Conservation (phyloP, 768 basidiomycete species). For the Aureoboletus auriporus region DNA sequence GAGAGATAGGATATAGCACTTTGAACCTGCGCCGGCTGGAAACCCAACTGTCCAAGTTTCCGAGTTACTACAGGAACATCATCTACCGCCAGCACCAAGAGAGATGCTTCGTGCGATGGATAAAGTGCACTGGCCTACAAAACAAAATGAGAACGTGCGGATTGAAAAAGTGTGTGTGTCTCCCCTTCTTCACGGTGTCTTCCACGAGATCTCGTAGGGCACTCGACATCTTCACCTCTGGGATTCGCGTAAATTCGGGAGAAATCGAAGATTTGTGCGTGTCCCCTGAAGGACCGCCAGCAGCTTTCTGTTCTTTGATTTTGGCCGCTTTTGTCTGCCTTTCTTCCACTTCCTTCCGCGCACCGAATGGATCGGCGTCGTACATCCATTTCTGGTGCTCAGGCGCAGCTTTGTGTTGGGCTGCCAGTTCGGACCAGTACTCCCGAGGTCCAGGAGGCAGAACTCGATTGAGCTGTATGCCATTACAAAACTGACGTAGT, state of each 20-base stretch:
- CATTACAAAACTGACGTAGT: conserved; percentile 62
- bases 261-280: conserved; percentile 20
- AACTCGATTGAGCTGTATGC: conserved; percentile 65
- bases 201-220: conserved; percentile 77
- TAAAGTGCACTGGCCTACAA: conserved; percentile 49
- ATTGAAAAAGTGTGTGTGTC: conserved; percentile 2
- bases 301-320: conserved; percentile 36
- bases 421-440: conserved; percentile 78
- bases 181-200: conserved; percentile 71
- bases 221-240: conserved; percentile 83
- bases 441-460: conserved; percentile 83
- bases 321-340: conserved; percentile 56
- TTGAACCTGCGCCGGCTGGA: conserved; percentile 50
- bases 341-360: conserved; percentile 60
- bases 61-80: conserved; percentile 39
- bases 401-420: conserved; percentile 63
- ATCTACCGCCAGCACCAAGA: conserved; percentile 39
- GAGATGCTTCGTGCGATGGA: conserved; percentile 36
- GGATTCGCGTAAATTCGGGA: conserved; percentile 43
- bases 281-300: conserved; percentile 8
- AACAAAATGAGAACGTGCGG: not conserved
- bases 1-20: conserved; percentile 56
- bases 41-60: conserved; percentile 65
- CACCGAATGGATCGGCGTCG: conserved; percentile 80
- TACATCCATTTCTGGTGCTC: conserved; percentile 85